Conservation (phyloP, 768 basidiomycete genomes). For the Lactarius evosmus region DNA sequence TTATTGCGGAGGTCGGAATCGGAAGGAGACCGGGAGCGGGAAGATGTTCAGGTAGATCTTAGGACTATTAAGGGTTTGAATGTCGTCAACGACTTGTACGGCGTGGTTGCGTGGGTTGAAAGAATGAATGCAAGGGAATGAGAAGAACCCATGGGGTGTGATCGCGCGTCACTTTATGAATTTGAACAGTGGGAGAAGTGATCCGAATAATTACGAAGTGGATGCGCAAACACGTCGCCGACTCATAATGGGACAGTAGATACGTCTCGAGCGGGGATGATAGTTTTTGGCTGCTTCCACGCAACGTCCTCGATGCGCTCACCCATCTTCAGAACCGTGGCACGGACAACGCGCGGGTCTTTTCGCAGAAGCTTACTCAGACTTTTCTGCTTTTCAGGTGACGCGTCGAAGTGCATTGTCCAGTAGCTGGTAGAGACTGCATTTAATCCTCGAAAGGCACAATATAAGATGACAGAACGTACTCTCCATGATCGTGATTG, state of each 20-base stretch:
- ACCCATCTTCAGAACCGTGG: constrained; percentile 77
- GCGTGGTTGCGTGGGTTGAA: constrained; percentile 40
- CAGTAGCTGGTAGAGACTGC: constrained; percentile 59
- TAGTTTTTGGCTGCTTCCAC: constrained; percentile 45
- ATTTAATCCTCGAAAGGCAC: constrained; percentile 15
- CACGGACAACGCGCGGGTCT: constrained; percentile 81
- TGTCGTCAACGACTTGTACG: constrained; percentile 39
- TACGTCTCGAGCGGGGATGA: constrained; percentile 24
- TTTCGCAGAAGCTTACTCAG: constrained; percentile 67
- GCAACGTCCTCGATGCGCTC: constrained; percentile 70
- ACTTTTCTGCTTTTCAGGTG: constrained; percentile 61
- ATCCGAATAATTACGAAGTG: not conserved
- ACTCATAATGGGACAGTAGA: constrained; percentile 8
- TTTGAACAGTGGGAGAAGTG: not conserved
- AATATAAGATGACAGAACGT: constrained; percentile 38
- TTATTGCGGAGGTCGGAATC: constrained; percentile 50
- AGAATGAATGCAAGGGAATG: constrained; percentile 14
- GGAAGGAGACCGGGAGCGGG: constrained; percentile 47
- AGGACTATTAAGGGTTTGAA: constrained; percentile 30
- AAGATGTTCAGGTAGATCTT: constrained; percentile 44
- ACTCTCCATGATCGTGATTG: constrained; percentile 69
- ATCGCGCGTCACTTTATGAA: not conserved
- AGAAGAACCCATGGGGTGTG: not conserved
- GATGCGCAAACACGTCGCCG: not conserved
- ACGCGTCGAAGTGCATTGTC: constrained; percentile 88